Evolutionary conservation across 805 yeast genomes (phyloP).

Genomic region (Helenozyma rhizophorensis): DNA sequence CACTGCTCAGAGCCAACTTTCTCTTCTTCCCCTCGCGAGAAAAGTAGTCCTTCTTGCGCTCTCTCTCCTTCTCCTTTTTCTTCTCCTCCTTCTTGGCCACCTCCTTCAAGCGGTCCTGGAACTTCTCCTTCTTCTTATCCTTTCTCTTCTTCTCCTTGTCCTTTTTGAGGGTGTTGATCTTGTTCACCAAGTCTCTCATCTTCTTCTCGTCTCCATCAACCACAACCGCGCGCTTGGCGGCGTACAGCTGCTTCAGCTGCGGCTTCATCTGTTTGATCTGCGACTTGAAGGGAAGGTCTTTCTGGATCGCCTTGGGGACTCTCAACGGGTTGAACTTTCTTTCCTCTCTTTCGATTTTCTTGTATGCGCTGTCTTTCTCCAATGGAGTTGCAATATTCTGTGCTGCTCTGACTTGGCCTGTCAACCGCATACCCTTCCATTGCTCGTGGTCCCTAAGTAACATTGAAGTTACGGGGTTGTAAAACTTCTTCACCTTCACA

Average conservation of each 20-base stretch:
- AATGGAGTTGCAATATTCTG: conserved; percentile 60
- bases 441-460: conserved; percentile 70
- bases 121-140: conserved; percentile 69
- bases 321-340: conserved; percentile 83
- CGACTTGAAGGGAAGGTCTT: conserved; percentile 84
- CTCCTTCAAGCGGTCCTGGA: conserved; percentile 69
- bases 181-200: conserved; percentile 83
- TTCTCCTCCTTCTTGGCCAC: conserved; percentile 70
- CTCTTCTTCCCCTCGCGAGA: conserved; percentile 66
- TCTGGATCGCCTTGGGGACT: conserved; percentile 76
- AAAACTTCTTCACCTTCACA: conserved; percentile 81
- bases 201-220: conserved; percentile 90
- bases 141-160: conserved; percentile 78
- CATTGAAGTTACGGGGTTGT: conserved; percentile 93
- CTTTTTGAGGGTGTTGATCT: conserved; percentile 76
- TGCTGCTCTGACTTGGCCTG: conserved; percentile 89
- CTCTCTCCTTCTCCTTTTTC: conserved; percentile 70
- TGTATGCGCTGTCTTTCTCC: conserved; percentile 46
- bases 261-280: conserved; percentile 89
- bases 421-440: conserved; percentile 96
- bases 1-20: conserved; percentile 27
- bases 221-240: conserved; percentile 89
- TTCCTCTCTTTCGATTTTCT: conserved; percentile 76
- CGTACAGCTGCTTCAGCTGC: conserved; percentile 74
- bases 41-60: conserved; percentile 84